A percentile compares a stretch with the other conserved stretches of the same genome.
Conservation (phyloP, 768 basidiomycete species). For the Albatrellus ellisii region DNA sequence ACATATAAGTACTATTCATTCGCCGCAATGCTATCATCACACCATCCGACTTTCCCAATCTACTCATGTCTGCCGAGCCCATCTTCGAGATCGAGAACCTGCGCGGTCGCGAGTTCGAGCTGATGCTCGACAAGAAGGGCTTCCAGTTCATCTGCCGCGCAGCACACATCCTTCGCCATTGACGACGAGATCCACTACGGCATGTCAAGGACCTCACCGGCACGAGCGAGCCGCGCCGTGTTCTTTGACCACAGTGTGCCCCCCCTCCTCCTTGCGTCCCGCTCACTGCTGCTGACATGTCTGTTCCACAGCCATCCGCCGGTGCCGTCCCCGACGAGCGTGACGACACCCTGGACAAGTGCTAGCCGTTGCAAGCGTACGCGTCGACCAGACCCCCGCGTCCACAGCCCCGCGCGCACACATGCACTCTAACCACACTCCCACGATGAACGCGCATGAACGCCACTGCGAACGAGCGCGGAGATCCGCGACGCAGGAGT, state of each 20-base stretch:
- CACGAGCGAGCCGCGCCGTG: conserved; percentile 41
- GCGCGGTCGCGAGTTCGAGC: conserved; percentile 33
- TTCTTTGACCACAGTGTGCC: conserved; percentile 56
- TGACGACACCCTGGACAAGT: conserved; percentile 25
- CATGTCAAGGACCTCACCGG: conserved; percentile 47
- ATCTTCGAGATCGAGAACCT: conserved; percentile 35
- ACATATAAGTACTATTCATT: too few species aligned
- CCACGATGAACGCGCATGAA: too few species aligned
- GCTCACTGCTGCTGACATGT: neutral
- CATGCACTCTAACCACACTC: too few species aligned
- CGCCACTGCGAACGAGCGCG: too few species aligned
- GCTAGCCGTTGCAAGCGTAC: conserved; percentile 30
- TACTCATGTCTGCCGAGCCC: too few species aligned
- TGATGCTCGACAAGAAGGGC: too few species aligned
- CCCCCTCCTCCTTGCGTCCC: neutral
- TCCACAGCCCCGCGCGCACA: conserved; percentile 29
- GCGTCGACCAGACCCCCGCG: conserved; percentile 32
- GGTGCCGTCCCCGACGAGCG: conserved; percentile 24
- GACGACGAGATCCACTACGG: conserved; percentile 37
- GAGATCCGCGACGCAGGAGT: too few species aligned
- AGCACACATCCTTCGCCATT: conserved; percentile 33
- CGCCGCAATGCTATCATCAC: too few species aligned
- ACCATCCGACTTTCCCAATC: too few species aligned
- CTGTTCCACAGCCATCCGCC: conserved; percentile 29
- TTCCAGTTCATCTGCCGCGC: conserved; percentile 32